A percentile compares a stretch with the other conserved stretches of the same genome.
phyloP scores from a whole-genome alignment of 2,329 filamentous ascomycete genomes.

The Ustilaginoidea virens region DNA sequence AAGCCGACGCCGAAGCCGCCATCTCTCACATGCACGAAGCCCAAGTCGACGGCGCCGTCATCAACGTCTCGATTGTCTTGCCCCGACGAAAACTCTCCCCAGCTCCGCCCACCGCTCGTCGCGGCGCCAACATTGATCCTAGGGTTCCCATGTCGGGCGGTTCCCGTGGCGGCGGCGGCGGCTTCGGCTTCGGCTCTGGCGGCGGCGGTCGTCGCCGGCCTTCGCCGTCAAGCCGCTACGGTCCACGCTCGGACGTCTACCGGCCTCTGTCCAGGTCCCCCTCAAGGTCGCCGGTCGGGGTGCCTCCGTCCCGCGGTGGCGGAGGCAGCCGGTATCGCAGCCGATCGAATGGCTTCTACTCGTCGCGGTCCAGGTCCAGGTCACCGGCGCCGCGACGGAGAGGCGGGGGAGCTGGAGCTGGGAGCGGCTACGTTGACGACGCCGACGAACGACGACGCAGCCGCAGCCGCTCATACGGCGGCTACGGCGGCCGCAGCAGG shows the following conservation, averaged over 20 bases:
- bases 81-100: slow-evolving; percentile 71
- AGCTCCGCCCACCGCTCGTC: slow-evolving; percentile 57
- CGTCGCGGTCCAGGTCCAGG: slow-evolving; percentile 32
- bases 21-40: slow-evolving; percentile 97
- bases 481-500: slow-evolving; percentile 22
- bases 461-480: slow-evolving; percentile 31
- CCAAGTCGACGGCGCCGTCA: slow-evolving; percentile 69
- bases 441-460: slow-evolving; percentile 23
- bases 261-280: slow-evolving; percentile 40
- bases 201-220: slow-evolving; percentile 22
- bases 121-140: slow-evolving; percentile 43
- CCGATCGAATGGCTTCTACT: slow-evolving; percentile 27
- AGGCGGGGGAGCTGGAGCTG: slow-evolving; percentile 15
- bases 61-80: slow-evolving; percentile 80
- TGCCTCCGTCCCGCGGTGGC: slow-evolving; percentile 17
- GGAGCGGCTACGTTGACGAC: slow-evolving; percentile 10
- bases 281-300: slow-evolving; percentile 26
- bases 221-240: slow-evolving; percentile 20
- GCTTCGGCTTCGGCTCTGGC: slow-evolving; percentile 17
- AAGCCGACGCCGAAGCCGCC: slow-evolving; percentile 69
- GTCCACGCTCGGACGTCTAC: slow-evolving; percentile 39
- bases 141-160: slow-evolving; percentile 17
- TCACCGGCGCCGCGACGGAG: slow-evolving; percentile 19
- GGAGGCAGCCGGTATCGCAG: slow-evolving; percentile 26
- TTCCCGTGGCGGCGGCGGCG: slow-evolving; percentile 10